These are phyloP conservation scores for Rhizopogon salebrosus DNA, from an alignment of 768 basidiomycete species.

Conservation along the genomic window DNA sequence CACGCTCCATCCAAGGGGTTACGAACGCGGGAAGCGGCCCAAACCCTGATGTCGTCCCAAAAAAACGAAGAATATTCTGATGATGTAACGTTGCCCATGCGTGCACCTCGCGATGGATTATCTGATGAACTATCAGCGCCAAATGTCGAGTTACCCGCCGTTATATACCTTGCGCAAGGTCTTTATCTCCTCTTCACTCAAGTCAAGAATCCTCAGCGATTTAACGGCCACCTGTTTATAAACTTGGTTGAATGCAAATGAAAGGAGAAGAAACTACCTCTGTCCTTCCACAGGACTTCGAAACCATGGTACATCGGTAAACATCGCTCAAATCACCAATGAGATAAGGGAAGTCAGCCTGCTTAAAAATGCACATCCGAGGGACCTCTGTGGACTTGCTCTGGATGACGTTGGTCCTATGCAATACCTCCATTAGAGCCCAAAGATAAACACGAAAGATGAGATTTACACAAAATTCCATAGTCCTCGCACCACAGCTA, in stretches of 20 bases:
- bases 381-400: neutral
- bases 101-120: neutral
- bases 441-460: neutral
- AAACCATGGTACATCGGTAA: neutral
- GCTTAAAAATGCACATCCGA: neutral
- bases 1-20: slow-evolving; percentile 22
- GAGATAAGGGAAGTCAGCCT: neutral
- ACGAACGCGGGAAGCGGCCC: slow-evolving; percentile 18
- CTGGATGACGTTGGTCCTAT: neutral
- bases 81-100: slow-evolving; percentile 6
- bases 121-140: neutral
- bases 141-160: neutral
- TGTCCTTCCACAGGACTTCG: neutral
- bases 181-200: neutral
- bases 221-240: neutral
- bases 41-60: slow-evolving; percentile 16
- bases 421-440: neutral
- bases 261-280: neutral
- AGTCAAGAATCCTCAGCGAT: neutral
- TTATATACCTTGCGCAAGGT: neutral
- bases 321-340: neutral
- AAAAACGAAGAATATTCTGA: slow-evolving; percentile 13
- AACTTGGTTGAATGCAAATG: neutral
- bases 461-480: neutral
- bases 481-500: neutral